A percentile compares a stretch with the other conserved stretches of the same genome.
Evolutionary conservation across 2,329 filamentous ascomycete species (phyloP).

Genomic region (Nannizziopsis arthrosporioides): DNA sequence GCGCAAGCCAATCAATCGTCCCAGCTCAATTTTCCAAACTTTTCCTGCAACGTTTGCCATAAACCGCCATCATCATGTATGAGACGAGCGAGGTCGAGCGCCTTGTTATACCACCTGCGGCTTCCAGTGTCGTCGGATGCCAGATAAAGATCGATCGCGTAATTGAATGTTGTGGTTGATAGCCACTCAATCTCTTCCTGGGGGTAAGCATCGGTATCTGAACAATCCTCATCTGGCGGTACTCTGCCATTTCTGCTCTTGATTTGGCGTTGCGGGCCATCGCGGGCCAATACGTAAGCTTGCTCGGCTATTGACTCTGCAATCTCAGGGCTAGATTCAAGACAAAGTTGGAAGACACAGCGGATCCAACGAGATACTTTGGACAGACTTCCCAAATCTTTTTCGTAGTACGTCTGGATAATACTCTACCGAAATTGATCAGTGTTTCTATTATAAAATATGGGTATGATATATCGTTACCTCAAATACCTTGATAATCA

Average conservation of each 20-base stretch:
- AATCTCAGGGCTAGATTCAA: constrained; percentile 35
- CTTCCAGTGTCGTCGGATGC: constrained; percentile 23
- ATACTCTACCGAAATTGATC: constrained; percentile 47
- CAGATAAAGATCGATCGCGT: constrained; percentile 42
- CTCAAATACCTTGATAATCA: constrained; percentile 26
- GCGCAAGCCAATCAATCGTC: constrained; percentile 6
- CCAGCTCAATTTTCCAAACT: constrained; percentile 22
- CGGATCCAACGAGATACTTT: constrained; percentile 66
- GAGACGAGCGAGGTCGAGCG: constrained; percentile 25
- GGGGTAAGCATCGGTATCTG: constrained; percentile 38
- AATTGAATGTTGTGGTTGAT: constrained; percentile 44
- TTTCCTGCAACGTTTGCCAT: constrained; percentile 20
- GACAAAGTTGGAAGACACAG: constrained; percentile 59
- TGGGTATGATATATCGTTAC: constrained; percentile 25
- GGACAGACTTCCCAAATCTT: constrained; percentile 42
- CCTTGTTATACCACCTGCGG: constrained; percentile 28
- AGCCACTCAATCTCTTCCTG: constrained; percentile 47
- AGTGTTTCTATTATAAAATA: neutral
- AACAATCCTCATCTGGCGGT: constrained; percentile 13
- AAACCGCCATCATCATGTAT: constrained; percentile 20
- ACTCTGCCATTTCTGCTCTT: constrained; percentile 14
- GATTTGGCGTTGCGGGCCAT: constrained; percentile 7
- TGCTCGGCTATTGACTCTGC: constrained; percentile 29
- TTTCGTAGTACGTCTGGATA: constrained; percentile 48
- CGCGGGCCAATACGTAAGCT: constrained; percentile 20